phyloP scores from a whole-genome alignment of 2,329 filamentous ascomycete genomes.

The Aspergillus ochraceus region DNA sequence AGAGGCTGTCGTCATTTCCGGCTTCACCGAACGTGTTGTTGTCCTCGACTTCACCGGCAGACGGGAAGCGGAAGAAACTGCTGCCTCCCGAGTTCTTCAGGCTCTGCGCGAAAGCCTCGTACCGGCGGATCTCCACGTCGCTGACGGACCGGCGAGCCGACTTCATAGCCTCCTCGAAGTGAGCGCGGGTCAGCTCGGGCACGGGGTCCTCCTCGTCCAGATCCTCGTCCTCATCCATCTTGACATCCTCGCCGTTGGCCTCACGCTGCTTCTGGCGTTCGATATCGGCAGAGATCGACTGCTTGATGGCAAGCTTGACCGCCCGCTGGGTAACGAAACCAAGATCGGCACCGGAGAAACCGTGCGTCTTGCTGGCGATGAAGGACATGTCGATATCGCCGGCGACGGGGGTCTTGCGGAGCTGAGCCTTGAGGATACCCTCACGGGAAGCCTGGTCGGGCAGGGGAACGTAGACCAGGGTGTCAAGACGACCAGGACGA shows the following conservation, averaged over 20 bases:
- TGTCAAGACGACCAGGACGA: slow-evolving; percentile 97
- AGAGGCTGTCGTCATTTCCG: slow-evolving; percentile 94
- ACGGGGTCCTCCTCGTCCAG: slow-evolving; percentile 76
- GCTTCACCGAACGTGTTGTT: slow-evolving; percentile 72
- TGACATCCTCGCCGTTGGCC: slow-evolving; percentile 70
- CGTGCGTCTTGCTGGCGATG: slow-evolving; percentile 96
- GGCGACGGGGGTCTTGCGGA: slow-evolving; percentile 95
- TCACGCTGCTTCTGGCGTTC: slow-evolving; percentile 87
- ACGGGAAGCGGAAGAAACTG: slow-evolving; percentile 97
- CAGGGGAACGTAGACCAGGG: slow-evolving; percentile 95
- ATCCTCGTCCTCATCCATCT: slow-evolving; percentile 72
- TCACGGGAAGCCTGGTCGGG: slow-evolving; percentile 88
- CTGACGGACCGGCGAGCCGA: slow-evolving; percentile 89
- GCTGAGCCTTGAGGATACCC: slow-evolving; percentile 89
- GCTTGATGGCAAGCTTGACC: slow-evolving; percentile 99
- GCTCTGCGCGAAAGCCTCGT: slow-evolving; percentile 97
- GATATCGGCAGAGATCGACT: slow-evolving; percentile 86
- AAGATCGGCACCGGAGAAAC: slow-evolving; percentile 98
- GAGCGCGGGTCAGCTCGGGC: slow-evolving; percentile 89
- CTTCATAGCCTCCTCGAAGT: slow-evolving; percentile 99
- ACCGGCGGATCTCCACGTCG: slow-evolving; percentile 95
- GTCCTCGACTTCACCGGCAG: slow-evolving; percentile 56
- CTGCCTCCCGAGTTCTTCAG: slow-evolving; percentile 98
- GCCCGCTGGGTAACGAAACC: slow-evolving; percentile 98
- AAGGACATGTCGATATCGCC: slow-evolving; percentile 82